Conservation (phyloP, 2,329 filamentous ascomycete genomes). For the Chaetomium sp. region DNA sequence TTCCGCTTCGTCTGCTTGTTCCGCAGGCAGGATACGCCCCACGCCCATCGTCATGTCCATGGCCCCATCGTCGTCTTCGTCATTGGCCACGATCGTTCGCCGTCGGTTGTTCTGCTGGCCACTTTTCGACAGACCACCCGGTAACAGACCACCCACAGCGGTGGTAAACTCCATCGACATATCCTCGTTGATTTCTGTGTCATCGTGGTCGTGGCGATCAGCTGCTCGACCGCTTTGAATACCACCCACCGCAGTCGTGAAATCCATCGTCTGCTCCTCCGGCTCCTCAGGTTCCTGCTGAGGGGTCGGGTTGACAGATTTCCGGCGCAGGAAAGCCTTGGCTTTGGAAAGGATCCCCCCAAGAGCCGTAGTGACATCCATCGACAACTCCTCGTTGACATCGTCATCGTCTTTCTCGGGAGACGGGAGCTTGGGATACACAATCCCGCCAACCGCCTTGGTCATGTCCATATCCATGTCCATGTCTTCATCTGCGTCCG, state of each 20-base stretch:
- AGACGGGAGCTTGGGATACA: conserved; percentile 22
- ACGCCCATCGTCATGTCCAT: conserved; percentile 64
- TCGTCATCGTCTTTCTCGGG: conserved; percentile 33
- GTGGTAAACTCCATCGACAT: conserved; percentile 76
- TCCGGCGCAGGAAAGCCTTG: conserved; percentile 24
- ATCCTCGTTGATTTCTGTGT: conserved; percentile 52
- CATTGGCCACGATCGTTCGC: conserved; percentile 23
- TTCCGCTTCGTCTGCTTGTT: conserved; percentile 33
- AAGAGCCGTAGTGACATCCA: conserved; percentile 84
- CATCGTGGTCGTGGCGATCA: conserved; percentile 29
- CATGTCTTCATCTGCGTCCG: conserved; percentile 40
- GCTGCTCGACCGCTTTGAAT: conserved; percentile 43
- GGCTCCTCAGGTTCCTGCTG: conserved; percentile 29
- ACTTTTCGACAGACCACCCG: conserved; percentile 14
- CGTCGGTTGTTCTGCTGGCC: conserved; percentile 20
- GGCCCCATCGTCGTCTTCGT: conserved; percentile 35
- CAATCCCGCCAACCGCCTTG: conserved; percentile 38
- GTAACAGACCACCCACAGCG: conserved; percentile 53
- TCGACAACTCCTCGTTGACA: conserved; percentile 64
- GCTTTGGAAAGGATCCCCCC: conserved; percentile 64
- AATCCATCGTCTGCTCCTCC: conserved; percentile 74
- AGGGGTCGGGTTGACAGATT: conserved; percentile 19
- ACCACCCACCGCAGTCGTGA: conserved; percentile 70
- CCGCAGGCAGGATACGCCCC: conserved; percentile 47
- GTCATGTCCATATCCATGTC: conserved; percentile 61